These are phyloP conservation scores for Spencermartinsiella europaea DNA, from an alignment of 805 yeast genomes.

Conservation along the genomic window DNA sequence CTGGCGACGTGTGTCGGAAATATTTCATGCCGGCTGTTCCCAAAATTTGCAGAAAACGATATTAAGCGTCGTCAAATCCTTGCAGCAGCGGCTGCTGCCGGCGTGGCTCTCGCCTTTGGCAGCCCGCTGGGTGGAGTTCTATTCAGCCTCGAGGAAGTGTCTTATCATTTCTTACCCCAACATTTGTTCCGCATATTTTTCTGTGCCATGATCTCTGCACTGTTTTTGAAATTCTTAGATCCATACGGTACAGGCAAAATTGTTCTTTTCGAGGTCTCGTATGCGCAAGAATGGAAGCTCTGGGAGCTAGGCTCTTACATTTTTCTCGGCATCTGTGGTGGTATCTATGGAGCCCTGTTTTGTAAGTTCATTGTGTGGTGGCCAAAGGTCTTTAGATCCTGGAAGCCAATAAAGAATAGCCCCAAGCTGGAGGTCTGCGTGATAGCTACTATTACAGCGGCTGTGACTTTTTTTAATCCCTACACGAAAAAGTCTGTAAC, in stretches of 20 bases:
- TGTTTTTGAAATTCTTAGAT: constrained; percentile 47
- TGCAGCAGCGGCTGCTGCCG: constrained; percentile 54
- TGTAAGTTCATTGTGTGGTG: constrained; percentile 43
- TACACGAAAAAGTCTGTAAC: constrained; percentile 46
- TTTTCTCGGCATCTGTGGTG: constrained; percentile 48
- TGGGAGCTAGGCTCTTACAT: constrained; percentile 44
- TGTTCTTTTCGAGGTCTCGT: constrained; percentile 48
- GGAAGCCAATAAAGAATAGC: constrained; percentile 31
- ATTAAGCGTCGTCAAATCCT: constrained; percentile 47
- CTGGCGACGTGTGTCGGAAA: constrained; percentile 56
- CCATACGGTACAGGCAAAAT: constrained; percentile 59
- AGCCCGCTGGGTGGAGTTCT: constrained; percentile 56
- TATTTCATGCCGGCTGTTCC: constrained; percentile 43
- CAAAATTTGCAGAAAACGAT: constrained; percentile 44
- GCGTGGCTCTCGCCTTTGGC: constrained; percentile 58
- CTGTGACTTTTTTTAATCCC: constrained; percentile 44
- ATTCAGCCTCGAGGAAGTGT: constrained; percentile 53
- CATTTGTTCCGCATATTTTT: constrained; percentile 51
- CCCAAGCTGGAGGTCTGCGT: constrained; percentile 44
- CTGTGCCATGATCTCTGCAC: constrained; percentile 50
- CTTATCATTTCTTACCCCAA: constrained; percentile 49
- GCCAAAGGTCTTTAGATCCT: constrained; percentile 37
- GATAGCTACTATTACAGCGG: constrained; percentile 43
- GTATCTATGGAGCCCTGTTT: constrained; percentile 48
- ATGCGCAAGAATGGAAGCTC: constrained; percentile 48